Base-by-base conservation (phyloP, 495 filamentous ascomycete species). In the Aspergillus panamensis region DNA sequence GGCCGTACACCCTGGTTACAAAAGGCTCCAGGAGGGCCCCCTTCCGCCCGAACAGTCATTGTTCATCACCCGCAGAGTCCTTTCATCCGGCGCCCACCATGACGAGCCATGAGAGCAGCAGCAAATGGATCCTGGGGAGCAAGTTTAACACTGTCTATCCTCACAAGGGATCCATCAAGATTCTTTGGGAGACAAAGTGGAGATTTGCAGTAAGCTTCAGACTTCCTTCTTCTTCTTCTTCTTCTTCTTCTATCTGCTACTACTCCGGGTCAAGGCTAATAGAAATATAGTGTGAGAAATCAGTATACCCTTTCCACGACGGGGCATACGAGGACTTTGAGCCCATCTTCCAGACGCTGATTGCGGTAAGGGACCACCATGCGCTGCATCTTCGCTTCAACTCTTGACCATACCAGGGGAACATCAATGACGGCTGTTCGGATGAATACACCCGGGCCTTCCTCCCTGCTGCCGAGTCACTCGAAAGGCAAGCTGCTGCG, bases 121-220 rank as follows among this genome's bases (percentile, higher is more conserved):
- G 45, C 39, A 21, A 20, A 7, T 76, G 73, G 73, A 74, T 76
- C 30, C 58, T 75, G 16, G 73, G 73, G 44, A 69, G 72, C 16
- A 65, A 62, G 19, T 76, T 76, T 51, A 58, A 72, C 53, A 66
- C 70, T 8, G 67, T 71, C 51, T 75, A 73, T 63, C 62, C 70
- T 47, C 89, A 92, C 68, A 86, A 92, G 62, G 79, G 85, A n/a
- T 84, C 82, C 19, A 86, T 89, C 65, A 76, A 84, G 68, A 82
- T 83, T 33, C 73, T 93, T 42, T 93, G 89, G 89, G 87, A 91
- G 72, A 85, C 84, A 4, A 90, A 90, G 69, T 93, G 88, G 89
- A 84, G 85, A 70, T 78, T 83, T 56, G 84, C 83, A 4, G 87
- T 88, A 74, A 32, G 80, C 66, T 29, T n/a, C 30, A 3, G 12